Percentiles rank a stretch among this genome's conserved stretches.
Conservation (phyloP, 164 flowering plant genomes). For the Echeveria elegans region DNA sequence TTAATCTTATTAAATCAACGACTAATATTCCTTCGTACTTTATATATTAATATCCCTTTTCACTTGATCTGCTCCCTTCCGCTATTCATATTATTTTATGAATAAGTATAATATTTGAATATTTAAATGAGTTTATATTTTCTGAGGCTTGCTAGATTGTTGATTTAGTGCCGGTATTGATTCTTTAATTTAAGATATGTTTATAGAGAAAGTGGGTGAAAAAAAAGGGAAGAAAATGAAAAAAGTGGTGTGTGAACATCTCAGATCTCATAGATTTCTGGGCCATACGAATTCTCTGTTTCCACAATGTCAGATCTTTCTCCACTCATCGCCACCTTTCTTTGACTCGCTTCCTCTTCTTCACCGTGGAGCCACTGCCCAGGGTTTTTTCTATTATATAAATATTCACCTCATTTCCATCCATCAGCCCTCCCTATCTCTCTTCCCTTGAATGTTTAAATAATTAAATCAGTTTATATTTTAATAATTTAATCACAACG, state of each 20-base stretch:
- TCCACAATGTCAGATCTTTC: slow-evolving; percentile 5
- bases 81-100: no score
- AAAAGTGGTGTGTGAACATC: neutral
- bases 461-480: no score
- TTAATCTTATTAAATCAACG: no score
- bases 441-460: neutral
- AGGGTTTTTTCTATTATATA: no score
- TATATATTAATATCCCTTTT: no score
- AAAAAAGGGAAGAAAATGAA: neutral
- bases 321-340: slow-evolving; percentile 7
- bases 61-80: neutral
- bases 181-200: no score
- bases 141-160: no score
- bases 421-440: neutral
- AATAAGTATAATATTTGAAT: no score
- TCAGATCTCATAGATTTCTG: slow-evolving; percentile 7
- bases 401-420: neutral
- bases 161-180: no score
- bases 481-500: neutral
- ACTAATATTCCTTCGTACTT: no score
- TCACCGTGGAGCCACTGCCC: neutral
- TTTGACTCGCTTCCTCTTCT: neutral
- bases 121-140: no score
- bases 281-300: slow-evolving; percentile 4
- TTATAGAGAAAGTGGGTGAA: neutral